Base-by-base conservation (phyloP, 441 rosid genomes). In the Capsella rubella region DNA sequence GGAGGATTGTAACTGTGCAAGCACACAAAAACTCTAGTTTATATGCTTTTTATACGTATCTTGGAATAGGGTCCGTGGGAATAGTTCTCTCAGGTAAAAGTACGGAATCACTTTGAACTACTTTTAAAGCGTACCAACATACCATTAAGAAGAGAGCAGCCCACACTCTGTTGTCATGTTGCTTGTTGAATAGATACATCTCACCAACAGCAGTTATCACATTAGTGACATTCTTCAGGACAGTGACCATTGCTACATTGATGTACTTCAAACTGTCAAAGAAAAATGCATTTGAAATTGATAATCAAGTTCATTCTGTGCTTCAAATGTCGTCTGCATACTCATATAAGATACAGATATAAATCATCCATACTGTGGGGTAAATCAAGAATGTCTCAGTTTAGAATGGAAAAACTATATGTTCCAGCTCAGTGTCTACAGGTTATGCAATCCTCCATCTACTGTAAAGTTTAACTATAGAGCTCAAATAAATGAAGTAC, bases 161-260 rank as follows among this genome's bases (percentile, higher is more conserved):
- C 99, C 99, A 95, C 57, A 95, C 98, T 84, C 94, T 91, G 85
- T 73, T 87, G 56, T 91, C 98, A 70, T 95, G 99, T 73, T 88
- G 89, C 92, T 93, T 95, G 59, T 71, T 83, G 82, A 95, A 93
- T 53, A 95, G 81, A 82, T 95, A 95, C 99, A 95, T 95, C 81
- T 95, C 98, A 25, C 97, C 97, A 65, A 91, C 78, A 18, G 97
- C 98, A 49, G 99, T 93, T 60, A 95, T 93, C 69, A 95, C 98
- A 73, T 93, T 95, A 59, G 99, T 93, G 55, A 95, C 97, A 83
- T 95, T 95, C 93, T 95, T 95, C 84, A 95, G 82, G 68, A 93
- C 95, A 2, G 99, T 93, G 76, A 95, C 99, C 99, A 95, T 95
- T 76, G 99, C 99, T 10, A 91, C 97, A 78, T 93, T 95, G 65